A percentile compares a stretch with the other conserved stretches of the same genome.
These are phyloP conservation scores for Tripterygium wilfordii DNA, from an alignment of 177 flowering plant species.

Conservation along the genomic window DNA sequence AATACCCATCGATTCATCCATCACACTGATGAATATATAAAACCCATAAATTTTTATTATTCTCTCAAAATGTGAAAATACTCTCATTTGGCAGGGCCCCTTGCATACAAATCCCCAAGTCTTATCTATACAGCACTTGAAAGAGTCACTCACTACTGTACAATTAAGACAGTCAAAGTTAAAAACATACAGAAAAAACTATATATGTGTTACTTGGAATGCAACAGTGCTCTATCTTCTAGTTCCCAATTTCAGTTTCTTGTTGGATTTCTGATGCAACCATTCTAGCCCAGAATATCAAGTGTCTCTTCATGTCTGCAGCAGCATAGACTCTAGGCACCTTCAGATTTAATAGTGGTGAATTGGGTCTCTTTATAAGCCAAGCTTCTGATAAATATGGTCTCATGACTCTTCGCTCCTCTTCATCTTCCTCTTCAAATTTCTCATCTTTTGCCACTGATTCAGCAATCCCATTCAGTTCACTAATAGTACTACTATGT, in stretches of 20 bases:
- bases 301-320: slow-evolving; percentile 53
- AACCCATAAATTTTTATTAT: too few relatives aligned
- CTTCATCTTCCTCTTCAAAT: slow-evolving; percentile 6
- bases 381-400: slow-evolving; percentile 79
- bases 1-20: too few relatives aligned
- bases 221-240: not conserved
- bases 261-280: slow-evolving; percentile 41
- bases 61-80: too few relatives aligned
- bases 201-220: not conserved
- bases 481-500: not conserved
- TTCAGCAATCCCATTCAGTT: too few relatives aligned
- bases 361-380: slow-evolving; percentile 44
- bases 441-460: slow-evolving; percentile 4
- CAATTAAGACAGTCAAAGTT: too few relatives aligned
- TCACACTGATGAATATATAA: too few relatives aligned
- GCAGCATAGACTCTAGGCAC: slow-evolving; percentile 26
- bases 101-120: too few relatives aligned
- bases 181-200: too few relatives aligned
- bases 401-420: slow-evolving; percentile 17
- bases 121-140: too few relatives aligned
- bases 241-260: slow-evolving; percentile 13
- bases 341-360: slow-evolving; percentile 40
- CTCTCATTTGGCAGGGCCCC: too few relatives aligned
- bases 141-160: too few relatives aligned
- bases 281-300: slow-evolving; percentile 51